These are phyloP conservation scores for Paragyromitra xinjiangensis DNA, from an alignment of 495 filamentous ascomycete species.

Conservation along the genomic window DNA sequence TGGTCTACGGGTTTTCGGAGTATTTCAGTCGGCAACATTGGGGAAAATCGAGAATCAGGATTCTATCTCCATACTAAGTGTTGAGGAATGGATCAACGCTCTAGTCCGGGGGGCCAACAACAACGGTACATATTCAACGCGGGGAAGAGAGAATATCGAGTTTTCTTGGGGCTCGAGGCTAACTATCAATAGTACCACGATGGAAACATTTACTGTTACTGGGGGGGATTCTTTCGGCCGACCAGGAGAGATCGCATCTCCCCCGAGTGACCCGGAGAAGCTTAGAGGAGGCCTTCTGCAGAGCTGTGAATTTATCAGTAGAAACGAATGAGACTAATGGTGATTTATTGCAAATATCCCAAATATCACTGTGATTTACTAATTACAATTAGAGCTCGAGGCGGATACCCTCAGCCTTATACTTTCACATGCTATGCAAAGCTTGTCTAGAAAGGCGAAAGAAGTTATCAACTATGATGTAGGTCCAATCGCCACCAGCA, in stretches of 20 bases:
- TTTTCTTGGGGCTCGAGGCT: slow-evolving; percentile 1
- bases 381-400: slow-evolving; percentile 53
- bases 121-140: slow-evolving; percentile 42
- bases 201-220: slow-evolving; percentile 90
- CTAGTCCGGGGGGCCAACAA: slow-evolving; percentile 86
- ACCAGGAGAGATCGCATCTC: slow-evolving; percentile 70
- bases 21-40: slow-evolving; percentile 84
- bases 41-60: slow-evolving; percentile 66
- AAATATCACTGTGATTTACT: slow-evolving; percentile 5
- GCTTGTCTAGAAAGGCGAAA: slow-evolving; percentile 59
- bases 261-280: slow-evolving; percentile 71
- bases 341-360: slow-evolving; percentile 1
- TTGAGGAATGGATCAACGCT: slow-evolving; percentile 84
- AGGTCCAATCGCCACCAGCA: neutral
- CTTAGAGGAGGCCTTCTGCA: slow-evolving; percentile 78
- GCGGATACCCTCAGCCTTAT: slow-evolving; percentile 56
- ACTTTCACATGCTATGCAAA: slow-evolving; percentile 54
- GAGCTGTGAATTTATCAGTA: slow-evolving; percentile 79
- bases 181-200: slow-evolving; percentile 67
- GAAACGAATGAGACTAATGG: slow-evolving; percentile 61
- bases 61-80: slow-evolving; percentile 60
- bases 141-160: slow-evolving; percentile 35
- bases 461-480: slow-evolving; percentile 73
- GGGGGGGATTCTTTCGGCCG: slow-evolving; percentile 80
- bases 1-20: slow-evolving; percentile 78